Conservation (phyloP, 257 asterid species). For the Knoxia roxburghii region DNA sequence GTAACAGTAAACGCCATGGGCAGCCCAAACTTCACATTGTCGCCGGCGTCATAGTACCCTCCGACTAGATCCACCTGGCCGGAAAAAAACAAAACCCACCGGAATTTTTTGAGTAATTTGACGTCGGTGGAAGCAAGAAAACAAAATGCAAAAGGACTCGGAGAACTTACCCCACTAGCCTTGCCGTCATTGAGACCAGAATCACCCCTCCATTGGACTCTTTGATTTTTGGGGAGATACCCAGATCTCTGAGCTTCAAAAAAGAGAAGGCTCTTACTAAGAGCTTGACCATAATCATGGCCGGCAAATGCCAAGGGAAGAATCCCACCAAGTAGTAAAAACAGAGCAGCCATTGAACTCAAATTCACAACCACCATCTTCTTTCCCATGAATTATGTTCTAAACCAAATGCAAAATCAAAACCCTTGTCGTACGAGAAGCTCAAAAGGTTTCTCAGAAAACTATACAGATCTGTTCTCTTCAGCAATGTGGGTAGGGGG, state of each 20-base stretch:
- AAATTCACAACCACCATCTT: constrained; percentile 35
- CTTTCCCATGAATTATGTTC: constrained; percentile 39
- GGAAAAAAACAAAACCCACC: neutral
- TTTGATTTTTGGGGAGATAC: constrained; percentile 60
- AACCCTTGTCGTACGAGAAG: constrained; percentile 14
- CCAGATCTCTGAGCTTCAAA: constrained; percentile 99
- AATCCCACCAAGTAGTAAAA: constrained; percentile 34
- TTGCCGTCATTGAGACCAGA: constrained; percentile 93
- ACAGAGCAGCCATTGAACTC: constrained; percentile 42
- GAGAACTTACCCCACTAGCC: constrained; percentile 54
- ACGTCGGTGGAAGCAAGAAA: neutral
- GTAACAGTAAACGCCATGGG: constrained; percentile 97
- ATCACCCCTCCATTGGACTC: constrained; percentile 89
- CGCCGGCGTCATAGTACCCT: constrained; percentile 99
- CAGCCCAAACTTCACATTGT: constrained; percentile 88
- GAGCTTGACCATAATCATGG: constrained; percentile 80
- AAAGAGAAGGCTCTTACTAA: constrained; percentile 75
- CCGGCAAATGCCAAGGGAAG: constrained; percentile 56
- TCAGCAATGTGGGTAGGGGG: constrained; percentile 23
- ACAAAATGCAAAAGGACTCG: too few species aligned
- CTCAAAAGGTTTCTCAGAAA: neutral
- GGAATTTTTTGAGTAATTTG: neutral
- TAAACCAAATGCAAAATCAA: neutral
- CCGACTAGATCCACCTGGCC: constrained; percentile 90
- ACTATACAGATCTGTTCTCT: constrained; percentile 37